Conservation (phyloP, 148 eudicot genomes). For the Talinum fruticosum region DNA sequence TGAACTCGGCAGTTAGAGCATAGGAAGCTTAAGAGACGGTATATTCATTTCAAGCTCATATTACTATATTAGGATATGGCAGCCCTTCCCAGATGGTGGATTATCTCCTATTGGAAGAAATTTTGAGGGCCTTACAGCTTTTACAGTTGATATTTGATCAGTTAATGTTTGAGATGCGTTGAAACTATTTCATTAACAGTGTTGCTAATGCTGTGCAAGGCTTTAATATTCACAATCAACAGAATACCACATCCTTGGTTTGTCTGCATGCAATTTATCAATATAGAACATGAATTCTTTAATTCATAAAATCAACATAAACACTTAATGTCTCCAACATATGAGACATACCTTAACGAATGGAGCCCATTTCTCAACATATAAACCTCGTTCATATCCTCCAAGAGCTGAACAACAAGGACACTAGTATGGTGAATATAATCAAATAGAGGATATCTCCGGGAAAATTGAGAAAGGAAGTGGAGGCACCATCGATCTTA, state of each 20-base stretch:
- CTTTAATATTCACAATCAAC: neutral
- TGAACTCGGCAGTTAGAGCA: too few relatives aligned
- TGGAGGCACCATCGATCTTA: neutral
- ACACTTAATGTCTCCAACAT: neutral
- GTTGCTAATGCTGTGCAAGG: slow-evolving; percentile 2
- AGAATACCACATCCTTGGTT: neutral
- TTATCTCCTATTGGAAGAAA: too few relatives aligned
- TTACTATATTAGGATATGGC: too few relatives aligned
- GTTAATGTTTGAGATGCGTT: too few relatives aligned
- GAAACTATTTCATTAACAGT: too few relatives aligned
- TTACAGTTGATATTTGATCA: too few relatives aligned
- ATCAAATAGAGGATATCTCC: neutral
- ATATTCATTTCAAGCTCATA: too few relatives aligned
- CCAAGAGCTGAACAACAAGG: slow-evolving; percentile 63
- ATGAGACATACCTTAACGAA: slow-evolving; percentile 75
- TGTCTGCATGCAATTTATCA: neutral
- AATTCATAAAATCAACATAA: neutral
- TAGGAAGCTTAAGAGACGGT: too few relatives aligned
- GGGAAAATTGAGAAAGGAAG: neutral
- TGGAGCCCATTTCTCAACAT: slow-evolving; percentile 97
- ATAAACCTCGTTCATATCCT: slow-evolving; percentile 78
- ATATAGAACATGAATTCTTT: neutral
- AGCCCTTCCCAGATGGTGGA: too few relatives aligned
- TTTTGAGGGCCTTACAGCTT: too few relatives aligned
- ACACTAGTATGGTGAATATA: neutral